A percentile compares a stretch with the other conserved stretches of the same genome.
phyloP scores from a whole-genome alignment of 2,329 filamentous ascomycete genomes.

The Nemania bipapillata region DNA sequence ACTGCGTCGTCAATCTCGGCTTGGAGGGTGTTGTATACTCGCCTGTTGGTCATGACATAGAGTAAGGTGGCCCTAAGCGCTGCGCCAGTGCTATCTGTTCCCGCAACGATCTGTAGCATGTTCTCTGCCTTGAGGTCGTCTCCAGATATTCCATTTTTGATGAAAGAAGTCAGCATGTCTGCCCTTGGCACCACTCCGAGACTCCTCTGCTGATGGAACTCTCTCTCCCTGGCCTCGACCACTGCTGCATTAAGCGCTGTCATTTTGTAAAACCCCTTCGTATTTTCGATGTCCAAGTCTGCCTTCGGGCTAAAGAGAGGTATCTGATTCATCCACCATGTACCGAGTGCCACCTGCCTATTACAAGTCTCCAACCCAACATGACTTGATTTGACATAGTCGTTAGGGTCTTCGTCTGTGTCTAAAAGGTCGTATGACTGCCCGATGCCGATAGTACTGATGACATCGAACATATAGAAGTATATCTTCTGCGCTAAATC shows the following conservation, averaged over 20 bases:
- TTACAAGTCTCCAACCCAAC: slow-evolving; percentile 47
- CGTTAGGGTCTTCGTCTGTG: slow-evolving; percentile 58
- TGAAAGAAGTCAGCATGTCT: slow-evolving; percentile 51
- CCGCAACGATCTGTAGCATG: slow-evolving; percentile 59
- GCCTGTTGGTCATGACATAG: slow-evolving; percentile 60
- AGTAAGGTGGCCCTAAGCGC: slow-evolving; percentile 60
- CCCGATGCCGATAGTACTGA: slow-evolving; percentile 63
- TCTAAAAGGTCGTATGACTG: slow-evolving; percentile 61
- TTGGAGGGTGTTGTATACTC: slow-evolving; percentile 56
- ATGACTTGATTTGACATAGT: slow-evolving; percentile 48
- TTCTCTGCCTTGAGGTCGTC: slow-evolving; percentile 51
- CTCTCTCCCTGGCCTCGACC: slow-evolving; percentile 43
- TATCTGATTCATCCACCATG: slow-evolving; percentile 33
- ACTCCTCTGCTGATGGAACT: slow-evolving; percentile 34
- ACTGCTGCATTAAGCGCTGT: slow-evolving; percentile 47
- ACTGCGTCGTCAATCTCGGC: slow-evolving; percentile 54
- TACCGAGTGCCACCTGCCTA: slow-evolving; percentile 48
- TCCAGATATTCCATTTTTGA: slow-evolving; percentile 45
- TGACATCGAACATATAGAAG: slow-evolving; percentile 65
- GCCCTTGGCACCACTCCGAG: slow-evolving; percentile 20
- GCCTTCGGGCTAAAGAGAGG: slow-evolving; percentile 21
- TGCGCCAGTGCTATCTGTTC: slow-evolving; percentile 66
- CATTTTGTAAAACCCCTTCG: slow-evolving; percentile 53
- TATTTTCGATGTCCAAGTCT: slow-evolving; percentile 33
- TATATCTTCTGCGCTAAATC: slow-evolving; percentile 61